Evolutionary conservation across 2,329 filamentous ascomycete species (phyloP).

Genomic region (Didymella lethalis): DNA sequence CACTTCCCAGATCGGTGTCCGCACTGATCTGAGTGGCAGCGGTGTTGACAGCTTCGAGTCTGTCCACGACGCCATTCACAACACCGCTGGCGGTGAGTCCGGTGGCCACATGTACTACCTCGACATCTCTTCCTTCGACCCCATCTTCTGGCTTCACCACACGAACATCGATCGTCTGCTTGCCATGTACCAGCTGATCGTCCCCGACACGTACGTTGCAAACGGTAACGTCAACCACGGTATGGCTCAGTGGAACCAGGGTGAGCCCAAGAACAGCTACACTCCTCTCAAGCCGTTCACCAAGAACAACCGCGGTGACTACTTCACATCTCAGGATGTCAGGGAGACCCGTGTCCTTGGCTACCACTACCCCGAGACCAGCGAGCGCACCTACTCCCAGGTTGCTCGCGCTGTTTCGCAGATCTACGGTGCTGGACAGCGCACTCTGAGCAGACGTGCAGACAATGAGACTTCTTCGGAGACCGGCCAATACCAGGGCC

Average conservation of each 20-base stretch:
- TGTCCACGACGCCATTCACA: slow-evolving; percentile 48
- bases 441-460: slow-evolving; percentile 36
- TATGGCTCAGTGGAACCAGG: slow-evolving; percentile 54
- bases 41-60: slow-evolving; percentile 50
- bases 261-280: slow-evolving; percentile 58
- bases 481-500: slow-evolving; percentile 43
- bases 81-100: slow-evolving; percentile 50
- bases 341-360: slow-evolving; percentile 53
- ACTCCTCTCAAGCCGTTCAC: slow-evolving; percentile 56
- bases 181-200: slow-evolving; percentile 78
- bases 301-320: slow-evolving; percentile 53
- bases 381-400: slow-evolving; percentile 29
- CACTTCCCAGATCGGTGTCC: slow-evolving; percentile 44
- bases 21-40: slow-evolving; percentile 37
- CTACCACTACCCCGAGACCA: slow-evolving; percentile 50
- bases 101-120: slow-evolving; percentile 79
- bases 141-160: slow-evolving; percentile 61
- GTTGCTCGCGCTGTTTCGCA: slow-evolving; percentile 39
- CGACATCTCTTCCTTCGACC: slow-evolving; percentile 78
- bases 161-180: slow-evolving; percentile 59
- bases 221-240: slow-evolving; percentile 48
- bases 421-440: slow-evolving; percentile 54
- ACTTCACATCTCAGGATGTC: slow-evolving; percentile 51
- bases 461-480: slow-evolving; percentile 18
- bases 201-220: slow-evolving; percentile 73